Evolutionary conservation across 495 filamentous ascomycete genomes (phyloP).

Genomic region (Penicillium salamii): DNA sequence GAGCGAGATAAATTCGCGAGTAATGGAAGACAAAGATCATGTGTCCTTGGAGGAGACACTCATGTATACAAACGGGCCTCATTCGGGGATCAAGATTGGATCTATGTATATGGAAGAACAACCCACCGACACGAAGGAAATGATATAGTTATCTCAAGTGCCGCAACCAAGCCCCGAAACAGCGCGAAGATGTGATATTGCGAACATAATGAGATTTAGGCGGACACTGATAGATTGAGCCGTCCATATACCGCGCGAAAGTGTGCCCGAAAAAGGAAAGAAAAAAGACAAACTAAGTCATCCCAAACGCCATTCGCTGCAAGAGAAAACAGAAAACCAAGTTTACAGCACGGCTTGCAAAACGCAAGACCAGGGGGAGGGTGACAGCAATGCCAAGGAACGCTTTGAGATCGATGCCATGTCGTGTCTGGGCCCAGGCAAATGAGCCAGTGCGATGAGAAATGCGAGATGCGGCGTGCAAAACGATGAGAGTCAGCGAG

Average conservation of each 20-base stretch:
- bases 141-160: neutral
- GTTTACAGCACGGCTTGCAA: conserved; percentile 18
- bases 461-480: conserved; percentile 18
- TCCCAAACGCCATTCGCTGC: conserved; percentile 29
- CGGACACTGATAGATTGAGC: neutral
- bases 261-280: conserved; percentile 8
- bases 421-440: neutral
- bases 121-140: neutral
- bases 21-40: no score
- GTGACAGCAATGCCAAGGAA: conserved; percentile 1
- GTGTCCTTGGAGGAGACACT: no score
- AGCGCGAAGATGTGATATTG: neutral
- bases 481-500: conserved; percentile 8
- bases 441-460: conserved; percentile 9
- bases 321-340: conserved; percentile 11
- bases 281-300: conserved; percentile 7
- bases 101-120: no score
- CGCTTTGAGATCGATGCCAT: conserved; percentile 1
- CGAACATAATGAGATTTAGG: neutral
- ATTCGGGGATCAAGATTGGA: no score
- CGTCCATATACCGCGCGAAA: conserved; percentile 2
- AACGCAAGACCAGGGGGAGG: conserved; percentile 2
- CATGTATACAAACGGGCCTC: no score
- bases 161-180: neutral
- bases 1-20: no score